These are phyloP conservation scores for Geotrichum phurueaensis DNA, from an alignment of 1,139 yeast species.

Conservation along the genomic window DNA sequence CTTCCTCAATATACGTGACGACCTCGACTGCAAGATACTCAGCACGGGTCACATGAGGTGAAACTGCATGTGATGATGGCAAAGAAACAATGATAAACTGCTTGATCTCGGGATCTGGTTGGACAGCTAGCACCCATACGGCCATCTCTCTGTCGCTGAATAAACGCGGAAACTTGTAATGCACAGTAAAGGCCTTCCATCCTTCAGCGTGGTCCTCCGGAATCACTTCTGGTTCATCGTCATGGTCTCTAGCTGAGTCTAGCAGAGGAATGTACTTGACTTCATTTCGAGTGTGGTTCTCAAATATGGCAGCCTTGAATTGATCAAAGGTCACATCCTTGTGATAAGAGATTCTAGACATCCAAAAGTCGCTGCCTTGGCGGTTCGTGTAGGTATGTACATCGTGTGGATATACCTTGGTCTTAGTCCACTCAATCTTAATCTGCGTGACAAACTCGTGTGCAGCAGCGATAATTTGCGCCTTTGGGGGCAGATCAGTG, in stretches of 20 bases:
- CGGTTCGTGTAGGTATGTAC: constrained; percentile 40
- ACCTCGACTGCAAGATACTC: constrained; percentile 56
- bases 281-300: constrained; percentile 37
- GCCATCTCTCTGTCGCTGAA: constrained; percentile 50
- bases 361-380: constrained; percentile 42
- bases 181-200: constrained; percentile 29
- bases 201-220: constrained; percentile 7
- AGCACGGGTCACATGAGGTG: constrained; percentile 30
- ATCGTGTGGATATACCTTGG: constrained; percentile 21
- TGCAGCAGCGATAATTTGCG: constrained; percentile 25
- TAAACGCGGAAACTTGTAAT: constrained; percentile 48
- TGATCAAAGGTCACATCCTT: constrained; percentile 31
- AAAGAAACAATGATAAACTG: constrained; percentile 49
- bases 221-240: constrained; percentile 32
- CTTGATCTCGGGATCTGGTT: constrained; percentile 32
- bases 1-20: constrained; percentile 39
- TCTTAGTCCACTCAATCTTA: constrained; percentile 24
- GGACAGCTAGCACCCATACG: constrained; percentile 47
- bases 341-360: constrained; percentile 42
- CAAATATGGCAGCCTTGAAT: constrained; percentile 29
- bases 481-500: constrained; percentile 26
- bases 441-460: constrained; percentile 23
- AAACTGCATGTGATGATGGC: constrained; percentile 36
- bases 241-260: constrained; percentile 33
- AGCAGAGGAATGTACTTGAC: constrained; percentile 39